phyloP scores from a whole-genome alignment of 2,329 filamentous ascomycete species.

The Epichloe bromicola region DNA sequence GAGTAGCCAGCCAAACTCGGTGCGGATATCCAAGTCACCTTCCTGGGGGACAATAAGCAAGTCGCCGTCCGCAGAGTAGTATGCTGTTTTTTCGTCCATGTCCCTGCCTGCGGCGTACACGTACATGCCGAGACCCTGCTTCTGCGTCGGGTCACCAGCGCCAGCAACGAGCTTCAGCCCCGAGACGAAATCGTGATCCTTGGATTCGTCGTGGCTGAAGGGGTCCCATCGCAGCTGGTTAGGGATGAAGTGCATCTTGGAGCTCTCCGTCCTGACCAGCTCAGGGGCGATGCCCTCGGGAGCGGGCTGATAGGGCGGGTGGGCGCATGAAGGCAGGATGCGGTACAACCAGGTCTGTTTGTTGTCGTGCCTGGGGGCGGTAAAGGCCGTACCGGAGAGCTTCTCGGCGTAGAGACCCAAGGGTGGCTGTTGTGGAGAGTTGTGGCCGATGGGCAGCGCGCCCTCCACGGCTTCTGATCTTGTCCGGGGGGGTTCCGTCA shows the following conservation, averaged over 20 bases:
- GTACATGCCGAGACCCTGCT: conserved; percentile 67
- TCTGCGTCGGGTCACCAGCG: conserved; percentile 66
- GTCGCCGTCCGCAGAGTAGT: conserved; percentile 76
- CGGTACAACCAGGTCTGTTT: conserved; percentile 63
- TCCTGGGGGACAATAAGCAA: conserved; percentile 65
- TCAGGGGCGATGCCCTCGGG: conserved; percentile 13
- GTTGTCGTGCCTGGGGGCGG: conserved; percentile 54
- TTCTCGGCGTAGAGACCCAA: conserved; percentile 75
- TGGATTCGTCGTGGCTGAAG: conserved; percentile 55
- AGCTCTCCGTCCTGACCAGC: conserved; percentile 8
- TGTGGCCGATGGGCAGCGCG: conserved; percentile 61
- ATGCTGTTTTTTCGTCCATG: conserved; percentile 63
- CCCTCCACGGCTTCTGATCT: conserved; percentile 67
- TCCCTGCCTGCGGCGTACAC: conserved; percentile 67
- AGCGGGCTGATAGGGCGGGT: conserved; percentile 41
- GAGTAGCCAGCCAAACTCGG: conserved; percentile 60
- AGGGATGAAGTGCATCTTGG: conserved; percentile 33
- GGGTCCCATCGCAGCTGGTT: conserved; percentile 80
- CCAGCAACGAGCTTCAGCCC: conserved; percentile 61
- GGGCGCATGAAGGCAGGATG: conserved; percentile 50
- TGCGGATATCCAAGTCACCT: conserved; percentile 61
- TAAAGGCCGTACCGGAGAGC: conserved; percentile 60
- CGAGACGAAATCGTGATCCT: conserved; percentile 36
- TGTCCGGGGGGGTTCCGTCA: conserved; percentile 18
- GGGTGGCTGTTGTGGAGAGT: conserved; percentile 70